phyloP scores from a whole-genome alignment of 1,284 basidiomycete species.

The Apiotrichum gracile region DNA sequence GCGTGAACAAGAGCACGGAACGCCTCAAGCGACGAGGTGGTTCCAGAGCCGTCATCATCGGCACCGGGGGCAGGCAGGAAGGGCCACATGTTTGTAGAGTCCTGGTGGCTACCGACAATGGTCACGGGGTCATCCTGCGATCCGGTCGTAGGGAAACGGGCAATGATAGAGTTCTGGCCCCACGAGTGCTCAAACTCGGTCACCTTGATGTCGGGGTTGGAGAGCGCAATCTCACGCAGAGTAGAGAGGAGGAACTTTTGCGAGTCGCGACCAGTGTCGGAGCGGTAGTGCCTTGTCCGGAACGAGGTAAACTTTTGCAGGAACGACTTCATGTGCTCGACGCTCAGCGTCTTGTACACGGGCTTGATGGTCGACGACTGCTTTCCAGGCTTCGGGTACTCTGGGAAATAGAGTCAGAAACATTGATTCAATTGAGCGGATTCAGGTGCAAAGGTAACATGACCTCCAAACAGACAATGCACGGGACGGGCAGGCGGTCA shows the following conservation, averaged over 20 bases:
- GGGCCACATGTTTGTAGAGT: conserved; percentile 81
- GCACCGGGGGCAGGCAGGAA: conserved; percentile 73
- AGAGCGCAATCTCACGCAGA: conserved; percentile 64
- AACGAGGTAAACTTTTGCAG: conserved; percentile 61
- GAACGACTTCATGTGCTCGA: conserved; percentile 53
- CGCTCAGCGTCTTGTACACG: conserved; percentile 32
- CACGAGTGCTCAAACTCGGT: conserved; percentile 80
- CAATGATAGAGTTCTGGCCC: conserved; percentile 85
- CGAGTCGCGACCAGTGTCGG: conserved; percentile 63
- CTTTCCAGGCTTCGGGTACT: conserved; percentile 41
- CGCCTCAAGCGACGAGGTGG: conserved; percentile 83
- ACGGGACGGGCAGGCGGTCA: no score
- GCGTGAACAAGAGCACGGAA: conserved; percentile 75
- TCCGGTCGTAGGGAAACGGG: conserved; percentile 48
- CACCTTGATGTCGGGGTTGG: conserved; percentile 62
- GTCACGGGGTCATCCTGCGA: conserved; percentile 48
- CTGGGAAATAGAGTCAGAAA: conserved; percentile 8
- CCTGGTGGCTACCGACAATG: conserved; percentile 79
- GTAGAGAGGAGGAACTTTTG: conserved; percentile 76
- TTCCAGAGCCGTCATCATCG: conserved; percentile 85
- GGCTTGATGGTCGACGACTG: conserved; percentile 31
- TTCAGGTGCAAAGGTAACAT: no score
- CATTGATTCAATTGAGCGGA: not conserved
- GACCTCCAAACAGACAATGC: no score
- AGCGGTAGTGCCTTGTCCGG: conserved; percentile 50